Conservation (phyloP, 78 protist species). For the Cavenderia fasciculata region DNA sequence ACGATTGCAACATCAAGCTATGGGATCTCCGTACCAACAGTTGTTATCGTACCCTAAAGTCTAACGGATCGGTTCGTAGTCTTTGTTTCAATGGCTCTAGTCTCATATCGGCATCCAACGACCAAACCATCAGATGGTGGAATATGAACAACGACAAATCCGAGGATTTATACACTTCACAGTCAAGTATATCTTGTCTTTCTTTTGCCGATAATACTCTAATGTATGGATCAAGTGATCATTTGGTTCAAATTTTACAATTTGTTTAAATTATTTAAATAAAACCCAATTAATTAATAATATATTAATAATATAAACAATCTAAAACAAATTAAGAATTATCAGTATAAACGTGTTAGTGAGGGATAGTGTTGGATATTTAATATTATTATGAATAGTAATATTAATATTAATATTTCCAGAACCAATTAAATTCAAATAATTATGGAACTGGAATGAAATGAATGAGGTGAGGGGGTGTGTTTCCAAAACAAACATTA, state of each 20-base stretch:
- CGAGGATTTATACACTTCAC: constrained; percentile 15
- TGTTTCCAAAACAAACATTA: too few species aligned
- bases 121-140: constrained; percentile 52
- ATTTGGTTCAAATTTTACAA: constrained; percentile 35
- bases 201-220: neutral
- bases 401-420: too few species aligned
- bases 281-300: too few species aligned
- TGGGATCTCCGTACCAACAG: constrained; percentile 43
- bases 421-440: too few species aligned
- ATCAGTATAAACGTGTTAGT: too few species aligned
- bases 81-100: constrained; percentile 49
- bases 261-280: constrained; percentile 38
- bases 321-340: too few species aligned
- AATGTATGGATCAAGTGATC: constrained; percentile 54
- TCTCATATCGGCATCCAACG: constrained; percentile 42
- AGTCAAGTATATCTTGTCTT: constrained; percentile 26
- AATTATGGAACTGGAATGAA: too few species aligned
- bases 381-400: too few species aligned
- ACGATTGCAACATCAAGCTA: constrained; percentile 38
- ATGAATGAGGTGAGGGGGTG: too few species aligned
- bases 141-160: constrained; percentile 21
- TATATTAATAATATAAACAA: too few species aligned
- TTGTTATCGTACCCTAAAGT: neutral
- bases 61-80: constrained; percentile 41
- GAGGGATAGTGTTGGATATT: too few species aligned